Conservation (phyloP, 2,329 filamentous ascomycete genomes). For the Exutisphaerella laricina region DNA sequence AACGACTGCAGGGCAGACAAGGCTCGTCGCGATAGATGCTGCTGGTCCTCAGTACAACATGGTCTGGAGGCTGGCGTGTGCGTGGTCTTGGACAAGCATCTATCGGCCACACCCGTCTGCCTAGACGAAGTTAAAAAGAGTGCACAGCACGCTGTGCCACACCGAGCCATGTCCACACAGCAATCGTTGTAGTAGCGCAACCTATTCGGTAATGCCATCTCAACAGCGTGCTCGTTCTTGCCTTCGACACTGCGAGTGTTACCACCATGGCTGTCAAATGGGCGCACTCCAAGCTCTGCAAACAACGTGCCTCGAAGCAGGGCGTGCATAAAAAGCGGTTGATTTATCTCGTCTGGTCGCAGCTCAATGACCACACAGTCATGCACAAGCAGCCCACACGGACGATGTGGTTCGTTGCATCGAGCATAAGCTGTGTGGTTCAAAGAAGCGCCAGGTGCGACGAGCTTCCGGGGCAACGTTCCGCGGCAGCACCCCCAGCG, state of each 20-base stretch:
- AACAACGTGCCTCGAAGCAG: no score
- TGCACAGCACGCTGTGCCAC: no score
- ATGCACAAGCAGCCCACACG: neutral
- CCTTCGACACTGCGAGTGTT: neutral
- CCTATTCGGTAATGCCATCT: no score
- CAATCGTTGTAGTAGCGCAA: no score
- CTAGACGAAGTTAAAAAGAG: no score
- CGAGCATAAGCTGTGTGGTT: neutral
- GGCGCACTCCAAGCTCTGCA: no score
- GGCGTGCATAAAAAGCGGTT: neutral
- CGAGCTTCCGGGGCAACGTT: constrained; percentile 2
- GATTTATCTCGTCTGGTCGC: neutral
- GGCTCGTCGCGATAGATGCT: no score
- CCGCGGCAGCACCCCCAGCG: neutral
- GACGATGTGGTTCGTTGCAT: constrained; percentile 1
- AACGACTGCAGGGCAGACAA: no score
- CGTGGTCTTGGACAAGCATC: no score
- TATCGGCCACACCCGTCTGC: no score
- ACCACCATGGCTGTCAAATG: no score
- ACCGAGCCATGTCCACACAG: no score
- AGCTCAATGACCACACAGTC: neutral
- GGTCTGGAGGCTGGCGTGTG: neutral
- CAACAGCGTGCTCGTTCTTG: neutral
- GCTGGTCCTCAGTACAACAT: neutral
- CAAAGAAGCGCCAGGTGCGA: neutral